phyloP scores from a whole-genome alignment of 176 grass and related monocot genomes.

The Tuctoria greenei region DNA sequence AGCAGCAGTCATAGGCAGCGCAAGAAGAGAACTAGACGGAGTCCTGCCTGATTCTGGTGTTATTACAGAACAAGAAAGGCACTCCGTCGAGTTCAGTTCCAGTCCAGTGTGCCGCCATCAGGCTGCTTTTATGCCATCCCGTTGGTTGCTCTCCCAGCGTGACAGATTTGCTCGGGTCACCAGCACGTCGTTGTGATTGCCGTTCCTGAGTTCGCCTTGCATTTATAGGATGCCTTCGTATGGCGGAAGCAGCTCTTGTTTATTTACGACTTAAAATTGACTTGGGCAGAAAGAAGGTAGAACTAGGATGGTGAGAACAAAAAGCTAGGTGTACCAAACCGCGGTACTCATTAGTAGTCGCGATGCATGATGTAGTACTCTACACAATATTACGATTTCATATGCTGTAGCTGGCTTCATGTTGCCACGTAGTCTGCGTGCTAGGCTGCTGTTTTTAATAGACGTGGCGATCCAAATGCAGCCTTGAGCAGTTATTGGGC shows the following conservation, averaged over 20 bases:
- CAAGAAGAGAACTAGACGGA: slow-evolving; percentile 21
- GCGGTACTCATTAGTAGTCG: background rate
- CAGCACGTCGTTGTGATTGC: slow-evolving; percentile 5
- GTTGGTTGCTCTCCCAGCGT: slow-evolving; percentile 22
- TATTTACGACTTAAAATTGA: background rate
- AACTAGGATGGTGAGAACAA: background rate
- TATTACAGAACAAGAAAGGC: slow-evolving; percentile 37
- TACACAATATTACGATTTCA: background rate
- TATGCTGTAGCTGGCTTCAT: background rate
- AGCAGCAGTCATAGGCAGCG: slow-evolving; percentile 1
- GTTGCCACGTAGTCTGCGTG: background rate
- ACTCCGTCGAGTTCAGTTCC: slow-evolving; percentile 18
- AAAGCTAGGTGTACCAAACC: background rate
- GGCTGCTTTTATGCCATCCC: background rate
- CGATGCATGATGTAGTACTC: background rate
- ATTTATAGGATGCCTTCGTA: slow-evolving; percentile 11
- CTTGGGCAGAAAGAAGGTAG: slow-evolving; percentile 1
- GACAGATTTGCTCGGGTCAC: slow-evolving; percentile 22
- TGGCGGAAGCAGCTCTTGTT: slow-evolving; percentile 11
- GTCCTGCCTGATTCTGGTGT: slow-evolving; percentile 27
- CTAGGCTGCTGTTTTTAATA: background rate
- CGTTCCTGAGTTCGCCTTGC: slow-evolving; percentile 3
- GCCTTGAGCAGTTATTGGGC: background rate
- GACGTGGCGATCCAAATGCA: background rate
- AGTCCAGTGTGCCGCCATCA: background rate